phyloP scores from a whole-genome alignment of 83 land plant species.

The Picea mariana region DNA sequence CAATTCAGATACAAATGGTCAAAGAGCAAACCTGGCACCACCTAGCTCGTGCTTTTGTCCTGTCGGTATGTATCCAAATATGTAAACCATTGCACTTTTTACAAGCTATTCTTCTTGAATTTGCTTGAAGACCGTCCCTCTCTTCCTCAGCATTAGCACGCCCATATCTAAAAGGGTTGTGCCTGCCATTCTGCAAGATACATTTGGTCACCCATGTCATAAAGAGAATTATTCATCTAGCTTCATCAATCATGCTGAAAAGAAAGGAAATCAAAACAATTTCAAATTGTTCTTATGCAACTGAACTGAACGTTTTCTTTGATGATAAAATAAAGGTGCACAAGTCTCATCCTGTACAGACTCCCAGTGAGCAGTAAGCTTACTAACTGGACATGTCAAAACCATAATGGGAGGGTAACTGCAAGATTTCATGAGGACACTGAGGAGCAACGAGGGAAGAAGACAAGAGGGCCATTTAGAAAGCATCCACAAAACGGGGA shows the following conservation, averaged over 20 bases:
- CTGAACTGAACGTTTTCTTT: neutral
- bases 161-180: conserved; percentile 52
- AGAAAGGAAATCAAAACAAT: neutral
- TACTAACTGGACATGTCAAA: no score
- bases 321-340: neutral
- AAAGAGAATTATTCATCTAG: neutral
- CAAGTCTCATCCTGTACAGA: neutral
- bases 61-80: conserved; percentile 74
- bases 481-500: neutral
- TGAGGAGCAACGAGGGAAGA: neutral
- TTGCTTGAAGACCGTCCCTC: conserved; percentile 49
- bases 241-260: conserved; percentile 14
- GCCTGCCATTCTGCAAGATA: conserved; percentile 54
- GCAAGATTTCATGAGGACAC: neutral
- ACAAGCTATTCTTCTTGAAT: conserved; percentile 78
- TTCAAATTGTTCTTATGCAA: neutral
- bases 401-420: no score
- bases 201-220: neutral
- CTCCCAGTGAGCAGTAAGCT: neutral
- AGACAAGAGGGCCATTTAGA: neutral
- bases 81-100: conserved; percentile 77
- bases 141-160: conserved; percentile 55
- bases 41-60: conserved; percentile 79
- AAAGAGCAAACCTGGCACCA: conserved; percentile 87
- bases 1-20: neutral